phyloP scores from a whole-genome alignment of 2,329 filamentous ascomycete genomes.

The Nannizziopsis arthrosporioides region DNA sequence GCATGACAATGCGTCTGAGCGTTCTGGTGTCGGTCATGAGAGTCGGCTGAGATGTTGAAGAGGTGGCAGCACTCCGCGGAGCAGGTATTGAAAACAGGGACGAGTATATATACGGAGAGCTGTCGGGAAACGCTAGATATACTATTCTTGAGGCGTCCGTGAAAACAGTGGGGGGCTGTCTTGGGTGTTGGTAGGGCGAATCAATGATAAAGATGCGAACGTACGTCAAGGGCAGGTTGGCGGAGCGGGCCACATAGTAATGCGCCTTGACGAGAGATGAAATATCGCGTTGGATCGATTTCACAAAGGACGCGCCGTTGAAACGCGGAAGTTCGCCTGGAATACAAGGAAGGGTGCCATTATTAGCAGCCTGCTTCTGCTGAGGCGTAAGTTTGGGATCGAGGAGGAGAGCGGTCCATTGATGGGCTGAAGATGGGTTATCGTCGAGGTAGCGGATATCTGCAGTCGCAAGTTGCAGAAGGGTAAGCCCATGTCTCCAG shows the following conservation, averaged over 20 bases:
- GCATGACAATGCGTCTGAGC: conserved; percentile 58
- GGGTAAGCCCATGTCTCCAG: conserved; percentile 44
- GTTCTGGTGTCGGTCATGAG: conserved; percentile 45
- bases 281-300: conserved; percentile 61
- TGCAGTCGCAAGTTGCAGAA: conserved; percentile 45
- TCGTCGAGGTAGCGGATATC: conserved; percentile 45
- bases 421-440: conserved; percentile 37
- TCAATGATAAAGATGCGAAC: conserved; percentile 71
- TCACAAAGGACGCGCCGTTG: conserved; percentile 68
- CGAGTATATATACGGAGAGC: conserved; percentile 62
- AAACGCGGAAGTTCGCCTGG: conserved; percentile 51
- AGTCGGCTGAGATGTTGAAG: conserved; percentile 1
- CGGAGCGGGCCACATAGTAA: conserved; percentile 65
- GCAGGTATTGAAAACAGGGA: conserved; percentile 38
- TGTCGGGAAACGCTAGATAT: conserved; percentile 72
- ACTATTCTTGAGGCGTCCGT: conserved; percentile 59
- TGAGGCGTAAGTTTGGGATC: conserved; percentile 5
- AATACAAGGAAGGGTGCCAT: conserved; percentile 20
- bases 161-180: conserved; percentile 27
- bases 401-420: conserved; percentile 45
- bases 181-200: conserved; percentile 59
- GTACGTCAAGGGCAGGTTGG: conserved; percentile 52
- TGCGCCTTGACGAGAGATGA: conserved; percentile 72
- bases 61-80: conserved; percentile 27
- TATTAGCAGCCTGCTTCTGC: conserved; percentile 14